Evolutionary conservation across 1,139 yeast genomes (phyloP).

Genomic region (Kluyveromyces sp.): DNA sequence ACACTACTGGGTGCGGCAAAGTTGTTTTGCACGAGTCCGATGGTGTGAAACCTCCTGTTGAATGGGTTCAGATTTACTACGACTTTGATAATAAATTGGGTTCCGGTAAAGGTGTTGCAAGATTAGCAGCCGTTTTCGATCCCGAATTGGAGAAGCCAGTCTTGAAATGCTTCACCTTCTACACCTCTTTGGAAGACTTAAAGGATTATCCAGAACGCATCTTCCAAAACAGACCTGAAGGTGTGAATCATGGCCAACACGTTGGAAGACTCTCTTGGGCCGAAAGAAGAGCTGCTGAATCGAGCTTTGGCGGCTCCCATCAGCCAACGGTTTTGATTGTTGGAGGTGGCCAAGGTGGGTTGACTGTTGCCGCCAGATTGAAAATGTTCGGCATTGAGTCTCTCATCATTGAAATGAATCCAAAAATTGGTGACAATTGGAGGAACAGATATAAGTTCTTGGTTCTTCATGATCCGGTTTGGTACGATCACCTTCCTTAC

Average conservation of each 20-base stretch:
- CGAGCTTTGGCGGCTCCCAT: slow-evolving; percentile 25
- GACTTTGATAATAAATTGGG: slow-evolving; percentile 32
- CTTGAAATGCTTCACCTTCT: slow-evolving; percentile 31
- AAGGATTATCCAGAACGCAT: slow-evolving; percentile 31
- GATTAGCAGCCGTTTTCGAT: slow-evolving; percentile 29
- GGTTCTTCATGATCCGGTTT: slow-evolving; percentile 39
- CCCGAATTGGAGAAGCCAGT: slow-evolving; percentile 19
- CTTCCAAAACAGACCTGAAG: slow-evolving; percentile 32
- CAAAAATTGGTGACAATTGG: slow-evolving; percentile 40
- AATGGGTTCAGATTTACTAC: slow-evolving; percentile 33
- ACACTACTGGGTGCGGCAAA: slow-evolving; percentile 26
- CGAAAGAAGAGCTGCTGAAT: slow-evolving; percentile 27
- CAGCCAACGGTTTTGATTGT: slow-evolving; percentile 37
- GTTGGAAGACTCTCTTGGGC: slow-evolving; percentile 31
- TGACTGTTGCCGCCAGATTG: slow-evolving; percentile 37
- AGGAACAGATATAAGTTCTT: slow-evolving; percentile 38
- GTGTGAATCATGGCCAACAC: slow-evolving; percentile 36
- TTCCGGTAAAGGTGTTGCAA: slow-evolving; percentile 31
- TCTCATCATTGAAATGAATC: slow-evolving; percentile 34
- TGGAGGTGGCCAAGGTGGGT: slow-evolving; percentile 42
- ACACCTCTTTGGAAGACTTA: slow-evolving; percentile 33
- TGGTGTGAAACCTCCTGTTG: slow-evolving; percentile 21
- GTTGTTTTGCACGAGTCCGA: slow-evolving; percentile 27
- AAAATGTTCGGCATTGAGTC: slow-evolving; percentile 35
- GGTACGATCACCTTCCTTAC: slow-evolving; percentile 37